Evolutionary conservation across 2,329 filamentous ascomycete genomes (phyloP).

Genomic region (Neurospora sp.): DNA sequence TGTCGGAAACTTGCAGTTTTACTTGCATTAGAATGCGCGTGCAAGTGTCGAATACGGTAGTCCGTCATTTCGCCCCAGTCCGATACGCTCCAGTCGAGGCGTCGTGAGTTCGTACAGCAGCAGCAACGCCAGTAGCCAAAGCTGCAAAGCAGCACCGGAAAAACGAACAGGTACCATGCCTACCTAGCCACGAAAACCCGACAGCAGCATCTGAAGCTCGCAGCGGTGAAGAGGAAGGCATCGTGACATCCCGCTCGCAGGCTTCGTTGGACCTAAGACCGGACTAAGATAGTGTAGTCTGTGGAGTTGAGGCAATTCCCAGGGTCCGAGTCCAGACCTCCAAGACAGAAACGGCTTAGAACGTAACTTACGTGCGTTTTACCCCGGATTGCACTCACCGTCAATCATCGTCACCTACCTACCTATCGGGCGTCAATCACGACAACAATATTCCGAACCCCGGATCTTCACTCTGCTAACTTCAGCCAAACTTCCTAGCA

Average conservation of each 20-base stretch:
- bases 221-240: not conserved
- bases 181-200: not conserved
- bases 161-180: not conserved
- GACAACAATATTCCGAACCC: not conserved
- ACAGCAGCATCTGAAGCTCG: not conserved
- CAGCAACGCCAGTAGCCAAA: not conserved
- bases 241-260: not conserved
- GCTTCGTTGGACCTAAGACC: not conserved
- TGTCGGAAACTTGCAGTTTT: not conserved
- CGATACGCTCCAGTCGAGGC: not conserved
- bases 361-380: not conserved
- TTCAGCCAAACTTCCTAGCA: not conserved
- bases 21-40: not conserved
- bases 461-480: not conserved
- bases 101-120: not conserved
- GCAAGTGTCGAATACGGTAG: not conserved
- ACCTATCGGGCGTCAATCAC: not conserved
- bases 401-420: not conserved
- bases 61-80: not conserved
- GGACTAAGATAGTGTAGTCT: not conserved
- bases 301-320: not conserved
- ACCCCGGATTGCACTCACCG: not conserved
- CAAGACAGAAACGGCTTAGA: not conserved
- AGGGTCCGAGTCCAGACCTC: not conserved
- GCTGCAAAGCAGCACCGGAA: not conserved